Conservation (phyloP, 139 green algal genomes). For the Chlorella sp. region DNA sequence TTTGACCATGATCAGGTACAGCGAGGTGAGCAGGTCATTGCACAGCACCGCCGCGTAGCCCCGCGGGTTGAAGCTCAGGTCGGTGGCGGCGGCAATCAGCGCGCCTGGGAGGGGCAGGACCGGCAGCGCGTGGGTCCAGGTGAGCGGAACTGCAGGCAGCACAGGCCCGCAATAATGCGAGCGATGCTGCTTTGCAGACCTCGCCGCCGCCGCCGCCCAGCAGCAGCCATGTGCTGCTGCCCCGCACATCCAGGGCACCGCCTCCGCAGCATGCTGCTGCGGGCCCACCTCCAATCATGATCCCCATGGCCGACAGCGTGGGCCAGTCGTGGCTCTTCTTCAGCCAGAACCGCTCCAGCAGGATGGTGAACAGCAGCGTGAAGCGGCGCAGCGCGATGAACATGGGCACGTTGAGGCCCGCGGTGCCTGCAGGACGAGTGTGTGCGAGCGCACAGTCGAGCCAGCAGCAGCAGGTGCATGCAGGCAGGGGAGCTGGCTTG, state of each 20-base stretch:
- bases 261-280: too few species aligned
- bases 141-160: too few species aligned
- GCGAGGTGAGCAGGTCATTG: slow-evolving; percentile 71
- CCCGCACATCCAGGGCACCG: too few species aligned
- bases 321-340: slow-evolving; percentile 62
- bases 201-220: too few species aligned
- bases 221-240: too few species aligned
- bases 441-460: not conserved
- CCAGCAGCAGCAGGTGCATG: not conserved
- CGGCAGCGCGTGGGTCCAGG: too few species aligned
- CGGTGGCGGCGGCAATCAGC: slow-evolving; percentile 67
- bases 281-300: slow-evolving; percentile 63
- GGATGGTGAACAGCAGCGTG: slow-evolving; percentile 74
- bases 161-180: too few species aligned
- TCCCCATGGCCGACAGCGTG: slow-evolving; percentile 55
- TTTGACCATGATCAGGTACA: slow-evolving; percentile 81
- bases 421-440: slow-evolving; percentile 51
- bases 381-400: slow-evolving; percentile 81
- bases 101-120: slow-evolving; percentile 46
- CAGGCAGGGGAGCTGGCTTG: too few species aligned
- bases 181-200: too few species aligned
- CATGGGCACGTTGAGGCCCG: slow-evolving; percentile 77
- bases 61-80: slow-evolving; percentile 66
- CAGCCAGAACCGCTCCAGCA: slow-evolving; percentile 65
- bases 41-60: slow-evolving; percentile 70